These are phyloP conservation scores for Mucuna pruriens DNA, from an alignment of 306 rosid species.

Conservation along the genomic window DNA sequence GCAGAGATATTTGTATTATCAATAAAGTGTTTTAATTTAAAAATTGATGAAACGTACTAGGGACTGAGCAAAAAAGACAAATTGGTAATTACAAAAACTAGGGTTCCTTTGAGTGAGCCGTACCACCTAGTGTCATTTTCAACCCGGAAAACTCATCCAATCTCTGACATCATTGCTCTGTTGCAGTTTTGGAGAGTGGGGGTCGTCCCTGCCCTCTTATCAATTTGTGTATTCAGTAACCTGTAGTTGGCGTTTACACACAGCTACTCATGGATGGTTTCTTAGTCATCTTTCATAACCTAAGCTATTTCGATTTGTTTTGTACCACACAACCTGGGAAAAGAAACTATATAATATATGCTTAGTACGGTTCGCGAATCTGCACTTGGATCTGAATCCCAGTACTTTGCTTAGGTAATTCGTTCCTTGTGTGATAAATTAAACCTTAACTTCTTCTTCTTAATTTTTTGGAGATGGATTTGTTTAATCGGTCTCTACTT, in stretches of 20 bases:
- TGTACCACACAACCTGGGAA: slow-evolving; percentile 25
- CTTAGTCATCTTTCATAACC: slow-evolving; percentile 29
- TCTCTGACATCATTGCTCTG: slow-evolving; percentile 48
- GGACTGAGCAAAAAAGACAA: slow-evolving; percentile 45
- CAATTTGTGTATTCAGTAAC: slow-evolving; percentile 32
- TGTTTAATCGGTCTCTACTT: not conserved
- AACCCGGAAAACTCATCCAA: slow-evolving; percentile 42
- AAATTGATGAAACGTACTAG: slow-evolving; percentile 1
- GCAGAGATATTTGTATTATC: not conserved
- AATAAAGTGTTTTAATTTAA: not conserved
- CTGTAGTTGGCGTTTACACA: slow-evolving; percentile 33
- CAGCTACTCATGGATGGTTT: slow-evolving; percentile 19
- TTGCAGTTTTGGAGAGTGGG: slow-evolving; percentile 38
- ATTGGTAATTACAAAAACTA: slow-evolving; percentile 45
- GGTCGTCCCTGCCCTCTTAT: slow-evolving; percentile 40
- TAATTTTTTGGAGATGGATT: not conserved
- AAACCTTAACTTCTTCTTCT: too few relatives aligned
- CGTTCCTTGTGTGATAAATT: not conserved
- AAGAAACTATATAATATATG: slow-evolving; percentile 22
- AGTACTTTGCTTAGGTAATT: slow-evolving; percentile 26
- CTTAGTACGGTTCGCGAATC: slow-evolving; percentile 12
- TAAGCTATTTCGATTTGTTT: slow-evolving; percentile 27
- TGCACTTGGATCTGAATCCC: slow-evolving; percentile 34
- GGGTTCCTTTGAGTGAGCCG: slow-evolving; percentile 39
- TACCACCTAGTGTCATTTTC: slow-evolving; percentile 45